Evolutionary conservation across 2,329 filamentous ascomycete genomes (phyloP), one percentile per base, ranked within the genome.

Genomic region (Hymenoscyphus fraxineus): DNA sequence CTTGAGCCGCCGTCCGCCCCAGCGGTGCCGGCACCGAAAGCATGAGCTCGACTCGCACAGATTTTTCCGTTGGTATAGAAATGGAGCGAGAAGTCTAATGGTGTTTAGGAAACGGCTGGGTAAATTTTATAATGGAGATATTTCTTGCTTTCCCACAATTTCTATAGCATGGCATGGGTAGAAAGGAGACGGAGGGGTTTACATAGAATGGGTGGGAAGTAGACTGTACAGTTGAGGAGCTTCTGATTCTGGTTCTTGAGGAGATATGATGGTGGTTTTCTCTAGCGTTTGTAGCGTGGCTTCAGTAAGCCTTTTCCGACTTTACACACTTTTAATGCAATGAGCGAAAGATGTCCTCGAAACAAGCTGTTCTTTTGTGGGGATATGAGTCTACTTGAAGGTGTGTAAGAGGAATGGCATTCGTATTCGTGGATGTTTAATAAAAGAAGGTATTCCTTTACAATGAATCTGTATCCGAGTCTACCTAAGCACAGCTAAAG

Each of bases 1-100:
- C 82, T 98, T 44, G 93, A 96, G 76, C 91, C 92, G 16, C 86
- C 88, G 15, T 77, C 81, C 54, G 76, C 80, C 32, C 77, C 79
- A 66, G 74, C 77, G 22, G 38, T 9, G 19, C 61, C 66, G 32
- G 39, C 69, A 68, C 58, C 65, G 19, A 73, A 72, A 65, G 70
- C 64, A 67, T 47, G 13, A 59, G n/a, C 47, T 44, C 32, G 27
- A 44, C 35, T 27, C 47, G 19, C 13, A 27, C 22, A 31, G 35
- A 41, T 40, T 31, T 40, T 13, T 19, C 13, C 32, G 40, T 60
- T 58, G 40, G 59, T 59, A 64, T 66, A 64, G 60, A 39, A 60
- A 51, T 65, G 64, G 60, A 60, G 63, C 64, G 61, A 57, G 60
- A 57, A 57, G 63, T 61, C 39, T 61, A 35, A 44, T 44, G 70